Percentiles rank a stretch among this genome's conserved stretches.
Evolutionary conservation across 148 eudicot species (phyloP).

Genomic region (Hydrangea macrophylla): DNA sequence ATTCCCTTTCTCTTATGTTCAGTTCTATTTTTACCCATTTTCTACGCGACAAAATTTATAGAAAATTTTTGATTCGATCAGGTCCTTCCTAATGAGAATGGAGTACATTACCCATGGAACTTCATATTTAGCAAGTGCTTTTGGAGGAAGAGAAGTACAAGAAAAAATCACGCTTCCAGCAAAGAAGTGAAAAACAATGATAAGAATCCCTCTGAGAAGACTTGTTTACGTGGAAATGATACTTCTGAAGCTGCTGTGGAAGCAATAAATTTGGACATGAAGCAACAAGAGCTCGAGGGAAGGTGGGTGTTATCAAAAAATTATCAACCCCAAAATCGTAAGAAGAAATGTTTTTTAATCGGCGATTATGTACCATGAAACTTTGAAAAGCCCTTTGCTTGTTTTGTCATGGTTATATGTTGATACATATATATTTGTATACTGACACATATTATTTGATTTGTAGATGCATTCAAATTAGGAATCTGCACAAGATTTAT

Average conservation of each 20-base stretch:
- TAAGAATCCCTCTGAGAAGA: constrained; percentile 15
- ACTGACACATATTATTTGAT: constrained; percentile 13
- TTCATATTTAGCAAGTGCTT: constrained; percentile 40
- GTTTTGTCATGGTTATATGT: too few species aligned
- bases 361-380: too few species aligned
- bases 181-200: constrained; percentile 28
- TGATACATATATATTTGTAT: background rate
- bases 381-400: too few species aligned
- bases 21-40: constrained; percentile 6
- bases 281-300: constrained; percentile 90
- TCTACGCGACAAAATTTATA: background rate
- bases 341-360: too few species aligned
- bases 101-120: constrained; percentile 47
- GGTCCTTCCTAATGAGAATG: constrained; percentile 66
- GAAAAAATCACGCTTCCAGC: constrained; percentile 27
- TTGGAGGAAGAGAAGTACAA: constrained; percentile 36
- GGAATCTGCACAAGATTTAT: constrained; percentile 80
- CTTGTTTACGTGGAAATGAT: constrained; percentile 25
- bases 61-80: constrained; percentile 24
- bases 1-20: background rate
- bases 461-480: constrained; percentile 90
- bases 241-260: constrained; percentile 43
- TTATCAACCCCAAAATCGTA: background rate
- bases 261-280: constrained; percentile 90
- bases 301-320: constrained; percentile 46